These are phyloP conservation scores for Axilococcus clingmanii DNA, from an alignment of 139 green algal genomes.

Conservation along the genomic window DNA sequence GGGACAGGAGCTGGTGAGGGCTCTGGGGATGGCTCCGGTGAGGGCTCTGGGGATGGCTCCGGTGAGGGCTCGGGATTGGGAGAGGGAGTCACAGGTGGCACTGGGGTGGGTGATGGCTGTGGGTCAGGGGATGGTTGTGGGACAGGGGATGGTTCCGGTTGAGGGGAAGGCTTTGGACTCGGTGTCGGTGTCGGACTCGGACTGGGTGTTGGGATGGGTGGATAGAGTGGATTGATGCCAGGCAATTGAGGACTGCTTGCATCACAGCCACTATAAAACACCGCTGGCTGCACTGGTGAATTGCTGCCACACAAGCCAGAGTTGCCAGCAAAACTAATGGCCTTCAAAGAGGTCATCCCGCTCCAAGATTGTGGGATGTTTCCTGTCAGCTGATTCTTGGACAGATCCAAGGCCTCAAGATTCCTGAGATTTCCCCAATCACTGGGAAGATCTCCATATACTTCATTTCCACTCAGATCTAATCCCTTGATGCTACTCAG, in stretches of 20 bases:
- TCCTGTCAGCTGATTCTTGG: conserved; percentile 15
- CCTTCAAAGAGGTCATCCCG: conserved; percentile 8
- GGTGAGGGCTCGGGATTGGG: neutral
- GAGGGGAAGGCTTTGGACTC: neutral
- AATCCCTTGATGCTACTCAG: conserved; percentile 18
- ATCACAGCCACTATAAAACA: conserved; percentile 21
- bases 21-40: neutral
- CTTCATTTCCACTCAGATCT: conserved; percentile 19
- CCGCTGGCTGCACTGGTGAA: neutral
- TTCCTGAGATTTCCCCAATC: conserved; percentile 16
- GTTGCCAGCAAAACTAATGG: conserved; percentile 20
- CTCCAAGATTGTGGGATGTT: conserved; percentile 15
- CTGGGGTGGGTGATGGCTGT: neutral
- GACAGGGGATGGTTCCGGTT: neutral
- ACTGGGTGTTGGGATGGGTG: neutral
- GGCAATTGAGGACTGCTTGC: conserved; percentile 7
- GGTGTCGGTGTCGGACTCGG: neutral
- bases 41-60: neutral
- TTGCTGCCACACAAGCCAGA: conserved; percentile 9
- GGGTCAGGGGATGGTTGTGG: neutral
- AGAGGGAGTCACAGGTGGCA: neutral
- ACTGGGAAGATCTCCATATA: conserved; percentile 13
- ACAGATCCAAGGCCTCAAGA: conserved; percentile 21
- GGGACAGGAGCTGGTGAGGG: neutral
- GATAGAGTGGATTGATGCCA: conserved; percentile 20